Evolutionary conservation across 495 filamentous ascomycete genomes (phyloP), one percentile per base, ranked within the genome.

Genomic region (Lasiosphaeriaceae sp.): DNA sequence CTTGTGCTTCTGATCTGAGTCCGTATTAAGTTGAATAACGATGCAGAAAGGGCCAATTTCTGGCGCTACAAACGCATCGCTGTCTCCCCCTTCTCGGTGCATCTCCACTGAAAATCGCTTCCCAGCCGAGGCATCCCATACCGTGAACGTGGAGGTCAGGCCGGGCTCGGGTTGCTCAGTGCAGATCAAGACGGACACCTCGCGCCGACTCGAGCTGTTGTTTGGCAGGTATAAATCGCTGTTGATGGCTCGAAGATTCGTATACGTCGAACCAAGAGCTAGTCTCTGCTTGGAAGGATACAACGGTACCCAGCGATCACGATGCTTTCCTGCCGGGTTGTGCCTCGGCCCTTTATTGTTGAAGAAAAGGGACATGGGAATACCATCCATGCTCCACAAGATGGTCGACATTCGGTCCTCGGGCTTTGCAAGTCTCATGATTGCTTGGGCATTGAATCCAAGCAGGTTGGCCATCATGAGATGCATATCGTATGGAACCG

Each of bases 281-380:
- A 64, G 23, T 11, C 50, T 54, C 34, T 64, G 57, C n/a, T 39
- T 34, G 1, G 57, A 60, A n/a, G 60, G 64, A 26, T 56, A 57
- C 1, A 59, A 35, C 2, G 64, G 64, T 8, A 66, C 39, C 64
- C 64, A 66, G 16, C 61, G 61, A 16, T 61, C 54, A 1, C 64
- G 52, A 11, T 64, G 60, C n/a, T 61, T 50, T 1, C 41, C 39
- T 1, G 50, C 29, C 2, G 64, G 60, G 0, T 51, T 55, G 11
- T 66, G 55, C 8, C 64, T 39, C 22, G 61, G 60, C 0, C 51
- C 57, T 6, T 54, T 24, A 0, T 54, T 8, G 55, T 59, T 66
- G 45, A 66, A 59, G n/a, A 66, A 57, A 12, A 61, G 20, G 0
- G 64, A 66, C 11, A 61, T 29, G 2, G 64, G 64, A 8, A 66